A percentile compares a stretch with the other conserved stretches of the same genome.
Evolutionary conservation across 805 yeast species (phyloP).

Genomic region (Hanseniaspora pseudoguilliermondii): DNA sequence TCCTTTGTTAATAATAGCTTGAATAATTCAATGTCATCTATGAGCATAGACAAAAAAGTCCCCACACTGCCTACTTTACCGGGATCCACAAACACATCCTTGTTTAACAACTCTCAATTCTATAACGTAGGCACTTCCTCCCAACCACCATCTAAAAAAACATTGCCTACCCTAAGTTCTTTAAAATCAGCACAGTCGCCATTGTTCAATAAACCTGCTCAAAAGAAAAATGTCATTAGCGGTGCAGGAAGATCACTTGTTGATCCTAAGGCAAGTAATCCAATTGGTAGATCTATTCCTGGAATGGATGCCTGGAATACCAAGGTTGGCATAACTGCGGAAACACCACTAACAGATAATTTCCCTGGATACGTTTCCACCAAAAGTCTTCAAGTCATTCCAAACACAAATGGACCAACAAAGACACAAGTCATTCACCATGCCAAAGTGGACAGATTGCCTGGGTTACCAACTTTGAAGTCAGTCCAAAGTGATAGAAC

Average conservation of each 20-base stretch:
- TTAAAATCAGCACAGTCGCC: neutral
- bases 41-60: neutral
- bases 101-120: neutral
- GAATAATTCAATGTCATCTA: neutral
- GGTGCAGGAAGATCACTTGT: constrained; percentile 1
- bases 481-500: neutral
- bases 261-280: neutral
- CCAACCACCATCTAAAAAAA: neutral
- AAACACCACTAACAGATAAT: neutral
- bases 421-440: neutral
- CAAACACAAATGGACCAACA: neutral
- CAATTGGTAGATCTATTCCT: neutral
- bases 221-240: neutral
- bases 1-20: neutral
- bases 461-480: constrained; percentile 5
- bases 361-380: neutral
- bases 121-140: neutral
- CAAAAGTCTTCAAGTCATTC: neutral
- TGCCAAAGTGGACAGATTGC: neutral
- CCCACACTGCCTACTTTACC: neutral
- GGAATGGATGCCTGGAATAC: neutral
- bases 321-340: neutral
- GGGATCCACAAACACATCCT: neutral
- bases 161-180: neutral
- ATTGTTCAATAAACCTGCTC: neutral